Conservation (phyloP, 176 grass and related monocot genomes). For the Eleusine coracana region DNA sequence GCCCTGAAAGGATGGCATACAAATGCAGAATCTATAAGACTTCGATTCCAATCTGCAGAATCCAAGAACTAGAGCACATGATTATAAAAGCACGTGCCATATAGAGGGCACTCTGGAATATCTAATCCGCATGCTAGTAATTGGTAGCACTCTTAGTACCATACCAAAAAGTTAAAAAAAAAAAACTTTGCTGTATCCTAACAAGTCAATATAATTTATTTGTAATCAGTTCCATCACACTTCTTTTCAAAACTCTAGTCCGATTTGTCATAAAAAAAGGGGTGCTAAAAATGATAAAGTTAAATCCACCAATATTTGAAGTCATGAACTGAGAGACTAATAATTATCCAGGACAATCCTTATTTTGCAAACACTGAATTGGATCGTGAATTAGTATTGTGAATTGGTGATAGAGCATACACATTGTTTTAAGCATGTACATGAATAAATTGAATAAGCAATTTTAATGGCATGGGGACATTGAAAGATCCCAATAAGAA, state of each 20-base stretch:
- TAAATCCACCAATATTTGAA: not conserved
- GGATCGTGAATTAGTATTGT: not conserved
- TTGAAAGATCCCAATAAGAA: not conserved
- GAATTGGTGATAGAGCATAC: not conserved
- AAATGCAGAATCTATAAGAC: conserved; percentile 15
- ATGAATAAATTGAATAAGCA: not conserved
- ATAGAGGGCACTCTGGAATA: not conserved
- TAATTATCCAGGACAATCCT: not conserved
- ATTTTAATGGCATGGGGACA: not conserved
- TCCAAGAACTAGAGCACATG: not conserved
- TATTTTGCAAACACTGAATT: not conserved
- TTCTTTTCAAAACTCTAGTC: not conserved
- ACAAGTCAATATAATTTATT: not conserved
- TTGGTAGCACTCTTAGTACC: not conserved
- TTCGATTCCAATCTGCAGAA: conserved; percentile 12
- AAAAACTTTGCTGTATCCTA: not conserved
- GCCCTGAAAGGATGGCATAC: conserved; percentile 55
- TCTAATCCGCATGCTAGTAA: not conserved
- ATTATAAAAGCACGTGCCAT: not conserved
- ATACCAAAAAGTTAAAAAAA: no score
- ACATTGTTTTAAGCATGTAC: not conserved
- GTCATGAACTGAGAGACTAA: not conserved
- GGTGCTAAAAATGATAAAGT: not conserved
- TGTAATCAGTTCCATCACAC: not conserved
- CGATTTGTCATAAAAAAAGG: not conserved